phyloP scores from a whole-genome alignment of 2,329 filamentous ascomycete species.

The Ophiosphaerella herpotricha region DNA sequence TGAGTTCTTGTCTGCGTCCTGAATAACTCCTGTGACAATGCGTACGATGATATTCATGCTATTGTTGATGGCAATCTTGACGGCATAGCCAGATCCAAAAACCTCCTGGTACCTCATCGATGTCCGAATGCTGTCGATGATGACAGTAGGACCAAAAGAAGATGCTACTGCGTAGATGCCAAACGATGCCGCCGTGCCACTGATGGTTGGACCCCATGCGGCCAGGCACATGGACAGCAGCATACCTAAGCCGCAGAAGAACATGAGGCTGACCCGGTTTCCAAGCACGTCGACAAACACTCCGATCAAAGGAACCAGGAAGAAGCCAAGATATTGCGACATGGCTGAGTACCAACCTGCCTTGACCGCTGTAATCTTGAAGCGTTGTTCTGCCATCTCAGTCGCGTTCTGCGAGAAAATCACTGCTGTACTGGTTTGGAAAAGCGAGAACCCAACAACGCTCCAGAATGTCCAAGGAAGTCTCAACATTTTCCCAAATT shows the following conservation, averaged over 20 bases:
- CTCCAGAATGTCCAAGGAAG: conserved; percentile 66
- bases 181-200: conserved; percentile 63
- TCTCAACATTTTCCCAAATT: conserved; percentile 59
- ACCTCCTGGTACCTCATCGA: conserved; percentile 64
- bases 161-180: conserved; percentile 63
- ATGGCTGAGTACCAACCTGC: conserved; percentile 66
- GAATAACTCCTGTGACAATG: conserved; percentile 62
- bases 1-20: conserved; percentile 61
- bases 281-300: conserved; percentile 62
- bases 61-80: conserved; percentile 68
- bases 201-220: conserved; percentile 55
- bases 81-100: conserved; percentile 63
- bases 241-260: conserved; percentile 56
- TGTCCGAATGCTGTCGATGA: conserved; percentile 66
- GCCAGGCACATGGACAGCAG: conserved; percentile 60
- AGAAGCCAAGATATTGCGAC: conserved; percentile 61
- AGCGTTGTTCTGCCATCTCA: conserved; percentile 64
- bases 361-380: conserved; percentile 58
- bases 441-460: conserved; percentile 60
- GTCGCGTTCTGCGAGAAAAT: conserved; percentile 64
- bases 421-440: conserved; percentile 61
- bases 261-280: conserved; percentile 55
- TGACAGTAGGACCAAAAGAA: conserved; percentile 61
- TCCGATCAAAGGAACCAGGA: conserved; percentile 61
- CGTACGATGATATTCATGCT: conserved; percentile 65